Base-by-base conservation (phyloP, 2,329 filamentous ascomycete genomes). In the Colletotrichum sp. region DNA sequence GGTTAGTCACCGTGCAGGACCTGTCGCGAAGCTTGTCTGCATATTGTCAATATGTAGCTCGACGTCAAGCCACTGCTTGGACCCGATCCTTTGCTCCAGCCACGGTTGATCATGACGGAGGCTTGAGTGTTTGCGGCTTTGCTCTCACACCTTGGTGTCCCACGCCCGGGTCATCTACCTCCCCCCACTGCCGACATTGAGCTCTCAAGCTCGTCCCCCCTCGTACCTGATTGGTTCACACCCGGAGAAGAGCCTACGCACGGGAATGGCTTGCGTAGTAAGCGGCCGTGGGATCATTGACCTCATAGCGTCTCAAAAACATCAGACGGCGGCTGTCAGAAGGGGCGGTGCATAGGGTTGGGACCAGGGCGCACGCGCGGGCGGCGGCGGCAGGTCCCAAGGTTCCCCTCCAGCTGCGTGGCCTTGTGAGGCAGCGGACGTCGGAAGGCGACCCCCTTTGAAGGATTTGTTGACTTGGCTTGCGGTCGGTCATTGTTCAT, bases 281-380 rank as follows among this genome's bases (percentile, higher is more conserved):
- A 57, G 28, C 21, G 44, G 67, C 49, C 52, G 28, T 26, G 39
- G 26, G 52, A 65, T 69, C 21, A 21, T 64, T 73, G 73, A 72
- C 69, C 63, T 73, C 73, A 69, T 69, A 57, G 73, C 70, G 69
- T 32, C 36, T 64, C 30, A 30, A 24, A 62, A 55, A 76, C 73
- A 76, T 76, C 73, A 73, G 73, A 76, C 73, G 73, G 64, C 70
- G 73, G 73, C 73, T 76, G 73, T 69, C 73, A 73, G 73, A 69
- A 55, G 36, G 60, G 21, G 39, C 67, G 18, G 55, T 55, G 63
- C 55, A 57, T 73, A 28, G 62, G 34, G 64, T 73, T 69, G 57
- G 64, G 44, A 59, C 57, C 65, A 63, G 68, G 28, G 52, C 49
- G 55, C n/a, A 32, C 34, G 34, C 44, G 55, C 34, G 12, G 36